phyloP scores from a whole-genome alignment of 78 protist species.

The Polysphondylium violaceum region DNA sequence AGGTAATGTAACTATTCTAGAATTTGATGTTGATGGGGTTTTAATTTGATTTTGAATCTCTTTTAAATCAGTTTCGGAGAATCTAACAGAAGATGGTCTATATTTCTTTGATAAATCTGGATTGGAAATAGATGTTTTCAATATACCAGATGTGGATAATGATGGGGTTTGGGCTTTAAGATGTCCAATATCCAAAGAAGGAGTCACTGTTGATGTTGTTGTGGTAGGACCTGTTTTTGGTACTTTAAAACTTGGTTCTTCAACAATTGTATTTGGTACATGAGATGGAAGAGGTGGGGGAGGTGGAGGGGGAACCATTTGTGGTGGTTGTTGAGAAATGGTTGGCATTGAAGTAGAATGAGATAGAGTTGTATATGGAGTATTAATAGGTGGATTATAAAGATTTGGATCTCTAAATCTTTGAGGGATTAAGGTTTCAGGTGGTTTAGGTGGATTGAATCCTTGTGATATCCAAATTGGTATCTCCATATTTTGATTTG shows the following conservation, averaged over 20 bases:
- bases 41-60: too few species aligned
- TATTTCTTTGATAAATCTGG: too few species aligned
- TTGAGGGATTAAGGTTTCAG: not conserved
- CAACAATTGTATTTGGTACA: not conserved
- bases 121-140: too few species aligned
- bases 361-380: not conserved
- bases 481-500: constrained; percentile 30
- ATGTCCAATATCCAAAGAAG: too few species aligned
- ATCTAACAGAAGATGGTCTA: too few species aligned
- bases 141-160: too few species aligned
- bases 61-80: too few species aligned
- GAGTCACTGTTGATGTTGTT: not conserved
- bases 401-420: constrained; percentile 19
- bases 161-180: too few species aligned
- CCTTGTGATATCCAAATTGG: constrained; percentile 69
- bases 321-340: constrained; percentile 3
- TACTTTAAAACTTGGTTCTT: constrained; percentile 6
- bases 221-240: not conserved
- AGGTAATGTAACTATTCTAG: too few species aligned
- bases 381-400: not conserved
- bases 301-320: not conserved
- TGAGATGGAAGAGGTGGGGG: constrained; percentile 7
- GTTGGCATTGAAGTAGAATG: not conserved
- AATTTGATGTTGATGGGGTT: constrained; percentile 24
- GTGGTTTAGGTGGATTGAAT: constrained; percentile 44